Conservation (phyloP, 441 rosid genomes). For the Gossypium schwendimanii region DNA sequence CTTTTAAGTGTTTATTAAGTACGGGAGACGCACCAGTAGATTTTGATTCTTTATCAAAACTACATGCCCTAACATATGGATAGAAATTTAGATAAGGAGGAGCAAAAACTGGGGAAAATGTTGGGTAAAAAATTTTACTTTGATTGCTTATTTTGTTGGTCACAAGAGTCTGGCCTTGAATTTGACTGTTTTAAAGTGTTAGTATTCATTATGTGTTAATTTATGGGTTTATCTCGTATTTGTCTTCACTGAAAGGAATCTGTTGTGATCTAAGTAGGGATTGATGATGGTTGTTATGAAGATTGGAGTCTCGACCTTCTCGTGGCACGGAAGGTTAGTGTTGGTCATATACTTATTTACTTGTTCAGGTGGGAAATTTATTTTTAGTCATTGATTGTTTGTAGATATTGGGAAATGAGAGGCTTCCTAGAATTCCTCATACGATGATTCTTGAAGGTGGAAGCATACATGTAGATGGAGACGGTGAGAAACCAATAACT, state of each 20-base stretch:
- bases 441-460: conserved; percentile 92
- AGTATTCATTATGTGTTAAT: neutral
- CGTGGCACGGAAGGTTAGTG: conserved; percentile 65
- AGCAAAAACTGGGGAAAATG: no score
- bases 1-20: neutral
- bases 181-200: neutral
- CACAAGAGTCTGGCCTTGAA: no score
- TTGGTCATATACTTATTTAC: conserved; percentile 5
- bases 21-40: neutral
- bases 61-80: neutral
- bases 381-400: conserved; percentile 17
- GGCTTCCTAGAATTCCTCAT: conserved; percentile 59
- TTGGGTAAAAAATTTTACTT: no score
- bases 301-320: conserved; percentile 89
- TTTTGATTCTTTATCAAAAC: neutral
- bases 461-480: conserved; percentile 96
- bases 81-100: neutral
- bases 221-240: neutral
- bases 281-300: conserved; percentile 73
- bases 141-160: no score
- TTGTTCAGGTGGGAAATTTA: conserved; percentile 1
- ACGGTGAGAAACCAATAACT: conserved; percentile 38
- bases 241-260: conserved; percentile 8
- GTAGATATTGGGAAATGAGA: conserved; percentile 68
- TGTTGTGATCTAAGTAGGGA: conserved; percentile 34